Base-by-base conservation (phyloP, 805 yeast genomes). In the Blastobotrys terrestris region DNA sequence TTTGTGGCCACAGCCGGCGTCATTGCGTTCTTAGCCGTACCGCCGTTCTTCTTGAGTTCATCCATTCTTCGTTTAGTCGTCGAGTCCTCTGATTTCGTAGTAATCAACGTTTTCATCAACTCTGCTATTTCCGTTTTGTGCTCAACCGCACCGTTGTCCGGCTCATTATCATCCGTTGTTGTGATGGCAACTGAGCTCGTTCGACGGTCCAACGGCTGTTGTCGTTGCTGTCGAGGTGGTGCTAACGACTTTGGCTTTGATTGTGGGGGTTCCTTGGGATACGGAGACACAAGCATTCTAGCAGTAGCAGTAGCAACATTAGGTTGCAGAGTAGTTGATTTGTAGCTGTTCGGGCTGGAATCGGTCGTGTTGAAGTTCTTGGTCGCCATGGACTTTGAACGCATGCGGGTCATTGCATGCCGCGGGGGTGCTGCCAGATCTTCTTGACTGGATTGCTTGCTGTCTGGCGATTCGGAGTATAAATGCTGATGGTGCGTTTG, bases 1-100 rank as follows among this genome's bases (percentile, higher is more conserved):
- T 53, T 55, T 20, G 62, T 46, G 20, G 61, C 64, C 14, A 50
- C 49, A 4, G 61, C 61, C 44, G 60, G 59, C 16, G 57, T 54
- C 56, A 50, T 56, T 13, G 53, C 59, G 43, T 21, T 21, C 41
- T 41, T 56, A 11, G 35, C 35, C 35, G 47, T 44, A 35, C 20
- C 55, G 35, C 51, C 55, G 43, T 43, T 16, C 19, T 43, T 26
- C 49, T 45, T 40, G 39, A 48, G 13, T n/a, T 41, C 55, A 20
- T 50, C 48, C 41, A 55, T 31, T 2, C 54, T 50, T 13, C 44
- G 19, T 44, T 48, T 48, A 3, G 40, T 19, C 13, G 58, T 31
- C 5, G 48, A 41, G 31, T 46, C 55, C 26, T 49, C 53, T 14
- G 49, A 31, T 15, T 51, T 46, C 31, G 42, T 22, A 11, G 54